Evolutionary conservation across 805 yeast species (phyloP).

Genomic region (Candida bentonensis): DNA sequence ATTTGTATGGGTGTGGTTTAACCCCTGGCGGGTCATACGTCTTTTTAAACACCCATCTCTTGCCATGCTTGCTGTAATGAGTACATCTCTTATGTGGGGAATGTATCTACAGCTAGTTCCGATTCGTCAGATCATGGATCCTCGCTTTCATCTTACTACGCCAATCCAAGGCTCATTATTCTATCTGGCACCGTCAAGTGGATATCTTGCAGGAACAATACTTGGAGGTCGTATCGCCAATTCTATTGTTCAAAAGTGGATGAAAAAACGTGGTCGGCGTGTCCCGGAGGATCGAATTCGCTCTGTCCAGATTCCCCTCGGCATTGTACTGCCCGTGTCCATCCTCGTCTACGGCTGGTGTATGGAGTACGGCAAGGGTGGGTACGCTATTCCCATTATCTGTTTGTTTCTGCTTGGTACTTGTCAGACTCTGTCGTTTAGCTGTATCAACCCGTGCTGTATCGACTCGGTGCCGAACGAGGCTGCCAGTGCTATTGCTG

Average conservation of each 20-base stretch:
- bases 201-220: constrained; percentile 35
- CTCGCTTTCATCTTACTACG: constrained; percentile 33
- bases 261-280: constrained; percentile 28
- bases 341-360: constrained; percentile 42
- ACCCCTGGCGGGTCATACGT: constrained; percentile 32
- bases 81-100: constrained; percentile 30
- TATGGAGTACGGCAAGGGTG: constrained; percentile 34
- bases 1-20: constrained; percentile 30
- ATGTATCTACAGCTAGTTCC: constrained; percentile 44
- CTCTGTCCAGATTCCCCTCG: constrained; percentile 26
- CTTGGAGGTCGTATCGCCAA: constrained; percentile 44
- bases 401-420: constrained; percentile 34
- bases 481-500: constrained; percentile 41
- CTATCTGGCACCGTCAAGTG: constrained; percentile 44
- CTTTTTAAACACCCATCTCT: constrained; percentile 30
- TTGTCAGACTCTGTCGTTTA: constrained; percentile 38
- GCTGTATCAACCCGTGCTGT: constrained; percentile 42
- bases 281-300: constrained; percentile 41
- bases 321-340: constrained; percentile 32
- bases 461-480: constrained; percentile 43
- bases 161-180: constrained; percentile 40
- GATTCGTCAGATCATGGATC: constrained; percentile 40
- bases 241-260: constrained; percentile 30
- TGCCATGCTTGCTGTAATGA: constrained; percentile 15
- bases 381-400: constrained; percentile 40